Base-by-base conservation (phyloP, 768 basidiomycete genomes). In the Suillus decipiens region DNA sequence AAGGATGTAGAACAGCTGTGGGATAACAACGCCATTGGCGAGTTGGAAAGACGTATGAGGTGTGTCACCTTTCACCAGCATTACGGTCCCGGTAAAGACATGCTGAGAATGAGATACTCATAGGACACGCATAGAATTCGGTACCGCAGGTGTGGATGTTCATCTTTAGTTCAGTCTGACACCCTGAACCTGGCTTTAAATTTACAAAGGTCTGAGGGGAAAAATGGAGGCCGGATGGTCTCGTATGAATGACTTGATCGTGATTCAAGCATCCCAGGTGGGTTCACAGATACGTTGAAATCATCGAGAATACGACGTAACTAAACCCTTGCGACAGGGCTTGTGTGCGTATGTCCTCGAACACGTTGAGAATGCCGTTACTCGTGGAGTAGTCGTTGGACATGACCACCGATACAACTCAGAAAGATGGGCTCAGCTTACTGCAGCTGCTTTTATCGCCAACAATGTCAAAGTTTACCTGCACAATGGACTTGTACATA, bases 211-310 rank as follows among this genome's bases (percentile, higher is more conserved):
- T 59, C 78, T 94, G 24, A 79, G 92, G 68, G 92, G 88, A 1
- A 81, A 77, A 66, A 95, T 96, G 94, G 89, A 91, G 67, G 93
- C 93, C 9, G 94, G 94, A 1, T 94, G 89, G 84, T 82, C 90
- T n/a, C 84, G 90, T 61, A 95, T 96, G 92, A 96, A 96, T 71
- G 92, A 95, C 73, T 75, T 96, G 62, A 90, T 86, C 55, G 78
- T 94, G 59, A 87, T 92, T 48, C 92, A 94, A 71, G 83, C 92
- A 11, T 92, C 91, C 15, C 92, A 95, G 81, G 92, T 86, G 48
- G 53, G 76, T 50, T 51, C 9, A 19, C 1, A 51, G 37, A 15
- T n/a, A 45, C 19, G 42, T 37, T 34, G 3, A 17, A 7, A 37
- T 28, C 37, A 41, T 24, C 36, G 42, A 24, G 2, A 31, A 22